Evolutionary conservation across 371 early-diverging fungal genomes (phyloP), one percentile per base, ranked within the genome.

Genomic region (Mortierella polycephala): DNA sequence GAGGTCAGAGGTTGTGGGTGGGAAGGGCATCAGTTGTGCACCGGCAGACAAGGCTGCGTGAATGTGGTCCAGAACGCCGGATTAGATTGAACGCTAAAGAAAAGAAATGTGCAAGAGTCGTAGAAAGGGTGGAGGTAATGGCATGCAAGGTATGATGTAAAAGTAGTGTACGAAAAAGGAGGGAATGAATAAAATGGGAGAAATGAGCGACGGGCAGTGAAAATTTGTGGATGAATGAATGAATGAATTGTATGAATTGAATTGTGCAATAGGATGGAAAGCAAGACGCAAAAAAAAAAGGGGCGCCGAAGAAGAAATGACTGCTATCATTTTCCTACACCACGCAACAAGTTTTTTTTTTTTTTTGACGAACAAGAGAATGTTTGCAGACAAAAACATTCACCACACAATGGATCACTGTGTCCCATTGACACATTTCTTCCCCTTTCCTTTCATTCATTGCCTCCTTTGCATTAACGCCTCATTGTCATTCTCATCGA

Each of bases 21-120:
- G 66, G 39, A 69, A 75, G 2, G 75, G 69, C 75, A 62, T 69
- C 40, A 41, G 65, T 52, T 42, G 53, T 57, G 30, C 30, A 30
- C 59, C 53, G 41, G 60, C 45, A 62, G 20, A 59, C 54, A 45
- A 30, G 47, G 50, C 7, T 18, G 52, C 9, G 16, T 45, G n/a
- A 20, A 56, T 40, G 30, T 30, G 30, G 30, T 2, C 30, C 30
- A 30, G 30, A 30, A 30, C 30, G 30, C 30, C 30, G 30, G 30
- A 30, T 30, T 30, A 30, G 30, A 30, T 30, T 30, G 30, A 4
- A 30, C 30, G 30, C 30, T 30, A 46, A 16, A 46, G 46, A 46
- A 46, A 6, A 46, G 13, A 11, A 46, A 16, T 11, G 16, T 46
- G 5, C 46, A 46, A 46, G 13, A 46, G 46, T 1, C 13, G 11